Evolutionary conservation across 2,329 filamentous ascomycete genomes (phyloP).

Genomic region (Corinectria fuckeliana): DNA sequence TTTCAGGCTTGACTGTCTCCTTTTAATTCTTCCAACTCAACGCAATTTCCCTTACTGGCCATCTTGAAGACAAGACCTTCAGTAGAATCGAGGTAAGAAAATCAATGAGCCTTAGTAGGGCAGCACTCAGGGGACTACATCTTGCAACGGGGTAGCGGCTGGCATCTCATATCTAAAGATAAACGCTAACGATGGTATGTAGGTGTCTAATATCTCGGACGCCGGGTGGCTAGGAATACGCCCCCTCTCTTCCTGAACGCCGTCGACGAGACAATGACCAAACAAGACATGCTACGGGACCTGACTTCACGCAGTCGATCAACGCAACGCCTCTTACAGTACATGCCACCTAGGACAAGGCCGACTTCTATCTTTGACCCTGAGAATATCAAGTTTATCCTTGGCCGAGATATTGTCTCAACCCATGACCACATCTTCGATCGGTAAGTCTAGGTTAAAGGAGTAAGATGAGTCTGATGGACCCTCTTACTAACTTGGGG

Average conservation of each 20-base stretch:
- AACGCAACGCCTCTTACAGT: background rate
- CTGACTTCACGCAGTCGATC: background rate
- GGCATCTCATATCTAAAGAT: too few relatives aligned
- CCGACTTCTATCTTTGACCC: background rate
- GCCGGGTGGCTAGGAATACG: background rate
- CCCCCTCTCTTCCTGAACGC: constrained; percentile 9
- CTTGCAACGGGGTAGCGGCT: too few relatives aligned
- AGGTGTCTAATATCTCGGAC: constrained; percentile 19
- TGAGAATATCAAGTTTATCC: background rate
- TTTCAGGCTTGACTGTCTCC: background rate
- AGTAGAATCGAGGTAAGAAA: constrained; percentile 16
- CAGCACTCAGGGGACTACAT: too few relatives aligned
- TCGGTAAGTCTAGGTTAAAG: background rate
- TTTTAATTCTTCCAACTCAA: background rate
- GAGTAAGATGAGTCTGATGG: too few relatives aligned
- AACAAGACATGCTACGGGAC: background rate
- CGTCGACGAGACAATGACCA: background rate
- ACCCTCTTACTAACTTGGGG: background rate
- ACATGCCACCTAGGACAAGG: background rate
- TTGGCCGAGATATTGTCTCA: background rate
- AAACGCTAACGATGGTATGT: background rate
- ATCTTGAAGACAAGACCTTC: background rate
- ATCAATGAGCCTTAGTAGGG: too few relatives aligned
- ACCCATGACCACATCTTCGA: background rate
- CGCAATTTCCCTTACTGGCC: background rate